Base-by-base conservation (phyloP, 495 filamentous ascomycete species). In the Lophiotrema nucula region DNA sequence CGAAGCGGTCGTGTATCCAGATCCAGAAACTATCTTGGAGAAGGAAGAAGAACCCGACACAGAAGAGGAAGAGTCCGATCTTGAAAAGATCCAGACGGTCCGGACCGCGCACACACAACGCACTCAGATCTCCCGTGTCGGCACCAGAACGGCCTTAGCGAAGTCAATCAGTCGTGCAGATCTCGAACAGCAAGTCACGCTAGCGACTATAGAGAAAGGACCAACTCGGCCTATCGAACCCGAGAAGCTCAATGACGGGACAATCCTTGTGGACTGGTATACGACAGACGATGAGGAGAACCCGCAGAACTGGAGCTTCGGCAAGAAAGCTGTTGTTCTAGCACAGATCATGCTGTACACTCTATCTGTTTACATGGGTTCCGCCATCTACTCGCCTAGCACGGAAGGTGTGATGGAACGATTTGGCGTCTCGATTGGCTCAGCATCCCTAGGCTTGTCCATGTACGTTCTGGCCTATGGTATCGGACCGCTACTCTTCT, bases 401-500 rank as follows among this genome's bases (percentile, higher is more conserved):
- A 60, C 23, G 57, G 23, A 19, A n/a, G 66, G 66, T 12, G 60
- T 81, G 25, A 71, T 75, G 64, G 46, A 72, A 12, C 50, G 67
- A 6, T 81, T 79, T 46, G 72, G 72, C 11, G 76, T 81, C 25
- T 64, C 53, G 16, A 52, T 58, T 6, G 50, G 76, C 19, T 47
- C 67, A 0, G 76, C 75, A 16, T 73, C 78, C 1, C 65, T 82
- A 0, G 77, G 78, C 8, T 70, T 82, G n/a, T 71, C 78, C 0
- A 69, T 82, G 16, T 83, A 81, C 49, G 78, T 83, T 4, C 67
- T 82, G 0, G 80, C 74, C 5, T 82, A 80, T 64, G 77, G 70
- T 10, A 64, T 72, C 16, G 77, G 78, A 0, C 78, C 78, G 3
- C 50, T 81, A 42, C 27, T 79, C 13, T 78, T 71, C 59, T 72